Conservation (phyloP, 495 filamentous ascomycete genomes). For the Aspergillus cavernicola region DNA sequence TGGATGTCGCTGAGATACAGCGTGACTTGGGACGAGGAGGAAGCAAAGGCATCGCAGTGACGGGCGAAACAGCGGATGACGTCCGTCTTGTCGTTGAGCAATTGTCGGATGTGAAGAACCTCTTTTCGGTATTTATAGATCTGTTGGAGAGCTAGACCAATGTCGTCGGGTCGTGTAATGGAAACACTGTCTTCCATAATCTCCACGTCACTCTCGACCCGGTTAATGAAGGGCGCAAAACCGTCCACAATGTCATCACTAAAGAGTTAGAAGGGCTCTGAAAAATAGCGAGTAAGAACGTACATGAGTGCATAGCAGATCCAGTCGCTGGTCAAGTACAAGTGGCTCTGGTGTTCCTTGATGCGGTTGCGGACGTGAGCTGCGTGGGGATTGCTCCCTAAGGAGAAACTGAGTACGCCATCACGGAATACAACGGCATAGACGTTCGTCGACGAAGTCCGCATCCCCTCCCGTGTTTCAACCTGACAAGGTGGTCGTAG, state of each 20-base stretch:
- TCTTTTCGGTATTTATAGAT: constrained; percentile 86
- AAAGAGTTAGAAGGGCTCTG: constrained; percentile 1
- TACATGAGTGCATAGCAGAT: constrained; percentile 95
- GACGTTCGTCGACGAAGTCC: constrained; percentile 75
- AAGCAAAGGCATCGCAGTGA: constrained; percentile 81
- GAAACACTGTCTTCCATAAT: constrained; percentile 86
- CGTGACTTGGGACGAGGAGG: constrained; percentile 80
- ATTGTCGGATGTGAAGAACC: constrained; percentile 78
- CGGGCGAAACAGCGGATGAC: constrained; percentile 92
- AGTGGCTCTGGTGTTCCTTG: constrained; percentile 77
- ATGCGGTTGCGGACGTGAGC: constrained; percentile 81
- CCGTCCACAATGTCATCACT: constrained; percentile 92
- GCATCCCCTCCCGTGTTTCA: constrained; percentile 61
- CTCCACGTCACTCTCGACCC: constrained; percentile 76
- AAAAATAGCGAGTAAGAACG: constrained; percentile 4
- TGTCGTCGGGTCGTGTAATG: constrained; percentile 76
- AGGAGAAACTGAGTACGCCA: constrained; percentile 83
- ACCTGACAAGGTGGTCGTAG: constrained; percentile 77
- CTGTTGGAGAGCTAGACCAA: constrained; percentile 68
- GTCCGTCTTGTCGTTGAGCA: constrained; percentile 88
- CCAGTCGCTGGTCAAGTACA: constrained; percentile 86
- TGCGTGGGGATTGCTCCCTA: constrained; percentile 70
- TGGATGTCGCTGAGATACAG: constrained; percentile 91
- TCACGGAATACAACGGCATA: constrained; percentile 91
- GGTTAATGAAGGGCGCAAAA: constrained; percentile 76